Conservation (phyloP, 768 basidiomycete genomes). For the Termitomyces sp. region DNA sequence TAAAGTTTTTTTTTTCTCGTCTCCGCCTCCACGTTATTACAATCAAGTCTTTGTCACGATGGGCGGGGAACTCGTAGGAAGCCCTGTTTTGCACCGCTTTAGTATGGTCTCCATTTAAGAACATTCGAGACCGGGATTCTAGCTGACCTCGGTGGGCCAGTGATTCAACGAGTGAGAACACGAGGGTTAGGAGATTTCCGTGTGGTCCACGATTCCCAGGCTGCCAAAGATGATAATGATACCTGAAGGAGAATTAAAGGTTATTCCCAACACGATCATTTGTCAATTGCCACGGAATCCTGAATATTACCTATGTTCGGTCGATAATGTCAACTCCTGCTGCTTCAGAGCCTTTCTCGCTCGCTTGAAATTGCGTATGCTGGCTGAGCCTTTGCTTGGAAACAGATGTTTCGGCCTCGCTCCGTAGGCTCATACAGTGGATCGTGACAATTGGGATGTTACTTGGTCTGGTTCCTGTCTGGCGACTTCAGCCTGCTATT, state of each 20-base stretch:
- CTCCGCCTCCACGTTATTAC: neutral
- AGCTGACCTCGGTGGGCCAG: neutral
- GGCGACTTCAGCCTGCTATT: neutral
- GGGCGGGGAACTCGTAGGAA: neutral
- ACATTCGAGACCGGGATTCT: neutral
- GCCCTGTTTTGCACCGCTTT: neutral
- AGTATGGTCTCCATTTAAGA: neutral
- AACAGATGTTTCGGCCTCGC: neutral
- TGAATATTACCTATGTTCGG: neutral
- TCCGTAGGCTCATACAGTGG: neutral
- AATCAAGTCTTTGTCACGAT: neutral
- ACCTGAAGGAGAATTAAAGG: neutral
- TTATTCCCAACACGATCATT: neutral
- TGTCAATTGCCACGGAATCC: neutral
- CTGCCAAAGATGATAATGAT: neutral
- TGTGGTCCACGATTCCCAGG: neutral
- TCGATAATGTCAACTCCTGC: neutral
- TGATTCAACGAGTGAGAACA: neutral
- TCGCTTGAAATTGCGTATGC: neutral
- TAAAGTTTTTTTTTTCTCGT: neutral
- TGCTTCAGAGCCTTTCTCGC: neutral
- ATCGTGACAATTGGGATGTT: neutral
- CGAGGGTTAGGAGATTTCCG: neutral
- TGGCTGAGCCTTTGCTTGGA: neutral
- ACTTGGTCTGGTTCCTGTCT: neutral